Evolutionary conservation across 345 rosid genomes (phyloP).

Genomic region (Dipteronia sinensis): DNA sequence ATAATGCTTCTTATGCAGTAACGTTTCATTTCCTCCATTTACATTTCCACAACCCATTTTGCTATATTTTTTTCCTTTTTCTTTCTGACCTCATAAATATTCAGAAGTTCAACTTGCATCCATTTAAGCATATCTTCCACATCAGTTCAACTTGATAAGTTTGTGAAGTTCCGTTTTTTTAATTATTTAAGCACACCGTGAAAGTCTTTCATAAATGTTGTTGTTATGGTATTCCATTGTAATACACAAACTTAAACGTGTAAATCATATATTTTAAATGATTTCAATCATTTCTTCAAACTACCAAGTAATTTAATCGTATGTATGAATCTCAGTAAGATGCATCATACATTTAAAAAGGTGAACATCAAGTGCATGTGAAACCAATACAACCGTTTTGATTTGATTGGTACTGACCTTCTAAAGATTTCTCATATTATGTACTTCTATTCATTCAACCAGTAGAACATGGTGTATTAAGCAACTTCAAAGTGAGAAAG

Average conservation of each 20-base stretch:
- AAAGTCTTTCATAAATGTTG: not conserved
- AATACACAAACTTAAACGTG: not conserved
- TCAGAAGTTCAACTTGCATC: not conserved
- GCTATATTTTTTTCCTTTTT: not conserved
- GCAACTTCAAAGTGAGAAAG: not conserved
- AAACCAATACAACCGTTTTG: not conserved
- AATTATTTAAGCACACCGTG: not conserved
- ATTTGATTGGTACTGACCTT: slow-evolving; percentile 4
- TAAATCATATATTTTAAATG: not conserved
- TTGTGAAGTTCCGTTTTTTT: not conserved
- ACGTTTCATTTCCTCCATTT: not conserved
- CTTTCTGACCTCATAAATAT: not conserved
- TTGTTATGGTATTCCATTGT: not conserved
- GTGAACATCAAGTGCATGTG: no score
- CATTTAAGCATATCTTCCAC: not conserved
- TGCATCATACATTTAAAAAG: not conserved
- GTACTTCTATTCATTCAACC: slow-evolving; percentile 3
- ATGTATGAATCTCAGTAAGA: not conserved
- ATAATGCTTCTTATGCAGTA: not conserved
- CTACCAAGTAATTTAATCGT: not conserved
- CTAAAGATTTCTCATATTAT: not conserved
- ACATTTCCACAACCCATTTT: not conserved
- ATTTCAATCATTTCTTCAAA: not conserved
- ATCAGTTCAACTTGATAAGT: not conserved
- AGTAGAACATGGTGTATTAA: not conserved